Evolutionary conservation across 1,284 basidiomycete species (phyloP).

Genomic region (Thelephora terrestris): DNA sequence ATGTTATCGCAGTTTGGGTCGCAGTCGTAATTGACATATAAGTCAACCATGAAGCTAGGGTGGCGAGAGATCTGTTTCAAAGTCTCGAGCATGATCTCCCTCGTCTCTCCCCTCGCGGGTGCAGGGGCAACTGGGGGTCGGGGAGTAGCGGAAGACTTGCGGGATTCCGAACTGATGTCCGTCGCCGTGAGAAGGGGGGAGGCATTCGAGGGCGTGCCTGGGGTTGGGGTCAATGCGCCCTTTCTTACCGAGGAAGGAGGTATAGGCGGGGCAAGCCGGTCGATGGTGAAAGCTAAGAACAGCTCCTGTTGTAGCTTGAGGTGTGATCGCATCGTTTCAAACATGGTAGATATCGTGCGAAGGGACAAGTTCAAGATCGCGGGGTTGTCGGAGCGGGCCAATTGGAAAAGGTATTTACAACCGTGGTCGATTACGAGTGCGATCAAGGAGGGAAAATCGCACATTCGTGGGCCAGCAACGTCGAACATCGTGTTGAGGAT

Average conservation of each 20-base stretch:
- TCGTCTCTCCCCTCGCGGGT: slow-evolving; percentile 80
- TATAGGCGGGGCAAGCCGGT: slow-evolving; percentile 65
- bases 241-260: slow-evolving; percentile 23
- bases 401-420: slow-evolving; percentile 93
- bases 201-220: slow-evolving; percentile 41
- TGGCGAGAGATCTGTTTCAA: slow-evolving; percentile 73
- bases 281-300: slow-evolving; percentile 89
- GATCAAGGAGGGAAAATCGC: slow-evolving; percentile 65
- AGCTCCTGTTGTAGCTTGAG: slow-evolving; percentile 97
- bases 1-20: slow-evolving; percentile 95
- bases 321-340: slow-evolving; percentile 80
- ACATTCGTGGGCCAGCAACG: slow-evolving; percentile 68
- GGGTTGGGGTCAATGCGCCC: slow-evolving; percentile 30
- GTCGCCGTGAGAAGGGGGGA: slow-evolving; percentile 36
- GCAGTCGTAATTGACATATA: slow-evolving; percentile 96
- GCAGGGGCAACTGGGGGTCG: slow-evolving; percentile 40
- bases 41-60: slow-evolving; percentile 88
- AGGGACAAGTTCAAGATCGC: slow-evolving; percentile 73
- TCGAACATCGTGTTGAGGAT: slow-evolving; percentile 90
- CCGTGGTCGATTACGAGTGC: slow-evolving; percentile 77
- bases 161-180: slow-evolving; percentile 35
- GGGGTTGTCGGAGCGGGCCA: slow-evolving; percentile 83
- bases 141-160: slow-evolving; percentile 42
- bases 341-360: slow-evolving; percentile 80
- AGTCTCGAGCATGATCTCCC: slow-evolving; percentile 87